Evolutionary conservation across 345 rosid species (phyloP).

Genomic region (Geranium brycei): DNA sequence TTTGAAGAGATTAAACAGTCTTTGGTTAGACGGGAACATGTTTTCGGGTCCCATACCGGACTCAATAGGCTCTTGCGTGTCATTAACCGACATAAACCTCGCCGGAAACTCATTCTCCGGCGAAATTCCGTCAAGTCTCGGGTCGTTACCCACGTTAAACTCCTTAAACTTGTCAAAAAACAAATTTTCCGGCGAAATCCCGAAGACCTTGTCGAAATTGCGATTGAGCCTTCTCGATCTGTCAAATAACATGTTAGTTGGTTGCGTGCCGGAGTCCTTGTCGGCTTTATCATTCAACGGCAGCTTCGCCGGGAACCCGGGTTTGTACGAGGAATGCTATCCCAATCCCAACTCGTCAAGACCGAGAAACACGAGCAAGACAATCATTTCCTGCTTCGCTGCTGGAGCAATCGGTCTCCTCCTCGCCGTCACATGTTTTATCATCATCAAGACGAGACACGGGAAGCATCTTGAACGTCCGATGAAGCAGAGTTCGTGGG

Average conservation of each 20-base stretch:
- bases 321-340: constrained; percentile 42
- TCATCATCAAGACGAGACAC: constrained; percentile 14
- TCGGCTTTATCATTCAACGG: constrained; percentile 27
- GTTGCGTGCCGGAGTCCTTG: constrained; percentile 47
- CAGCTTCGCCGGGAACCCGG: constrained; percentile 47
- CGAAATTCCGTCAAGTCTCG: constrained; percentile 44
- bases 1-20: constrained; percentile 38
- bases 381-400: constrained; percentile 29
- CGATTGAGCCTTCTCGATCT: constrained; percentile 68
- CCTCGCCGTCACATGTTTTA: constrained; percentile 17
- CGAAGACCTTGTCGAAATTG: constrained; percentile 29
- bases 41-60: constrained; percentile 50
- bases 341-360: constrained; percentile 6
- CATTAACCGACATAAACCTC: constrained; percentile 39
- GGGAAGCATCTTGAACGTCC: constrained; percentile 16
- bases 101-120: constrained; percentile 53
- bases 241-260: constrained; percentile 50
- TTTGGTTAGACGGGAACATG: constrained; percentile 34
- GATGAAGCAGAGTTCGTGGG: constrained; percentile 40
- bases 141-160: constrained; percentile 34
- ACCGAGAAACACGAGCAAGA: constrained; percentile 14
- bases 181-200: constrained; percentile 61
- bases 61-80: constrained; percentile 42
- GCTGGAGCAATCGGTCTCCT: constrained; percentile 27
- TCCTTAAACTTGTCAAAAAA: constrained; percentile 62